These are phyloP conservation scores for Clonostachys byssicola DNA, from an alignment of 2,329 filamentous ascomycete genomes.

Conservation along the genomic window DNA sequence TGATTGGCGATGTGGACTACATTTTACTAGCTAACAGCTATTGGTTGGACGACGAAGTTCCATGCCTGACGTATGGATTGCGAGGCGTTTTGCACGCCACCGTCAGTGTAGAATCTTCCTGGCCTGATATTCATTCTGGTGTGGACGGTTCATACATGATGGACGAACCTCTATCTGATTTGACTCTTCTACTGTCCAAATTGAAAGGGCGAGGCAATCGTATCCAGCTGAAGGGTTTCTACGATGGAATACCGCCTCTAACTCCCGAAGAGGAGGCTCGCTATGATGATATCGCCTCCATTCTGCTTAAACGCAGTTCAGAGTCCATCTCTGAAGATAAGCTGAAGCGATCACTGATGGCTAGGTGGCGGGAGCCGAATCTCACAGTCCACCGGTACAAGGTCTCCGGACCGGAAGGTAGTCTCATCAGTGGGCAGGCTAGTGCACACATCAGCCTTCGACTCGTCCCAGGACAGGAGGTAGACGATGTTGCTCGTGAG, in stretches of 20 bases:
- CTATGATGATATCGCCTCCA: conserved; percentile 79
- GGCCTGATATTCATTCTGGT: conserved; percentile 89
- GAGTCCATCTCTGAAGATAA: conserved; percentile 53
- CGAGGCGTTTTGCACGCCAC: conserved; percentile 93
- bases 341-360: conserved; percentile 84
- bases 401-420: conserved; percentile 86
- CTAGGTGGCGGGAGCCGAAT: conserved; percentile 91
- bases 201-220: conserved; percentile 78
- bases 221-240: conserved; percentile 83
- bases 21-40: conserved; percentile 96
- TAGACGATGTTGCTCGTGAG: conserved; percentile 67
- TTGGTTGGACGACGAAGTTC: conserved; percentile 94
- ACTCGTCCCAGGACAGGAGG: conserved; percentile 88
- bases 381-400: conserved; percentile 92
- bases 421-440: conserved; percentile 85
- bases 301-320: conserved; percentile 69
- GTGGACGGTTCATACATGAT: conserved; percentile 92
- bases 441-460: conserved; percentile 86
- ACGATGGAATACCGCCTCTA: conserved; percentile 75
- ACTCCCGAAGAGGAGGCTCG: conserved; percentile 72
- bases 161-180: conserved; percentile 87
- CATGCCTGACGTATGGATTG: conserved; percentile 91
- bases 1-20: conserved; percentile 90
- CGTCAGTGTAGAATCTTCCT: conserved; percentile 78
- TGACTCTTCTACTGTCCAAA: conserved; percentile 77